These are phyloP conservation scores for Lactarius hatsudake DNA, from an alignment of 768 basidiomycete species.

Conservation along the genomic window DNA sequence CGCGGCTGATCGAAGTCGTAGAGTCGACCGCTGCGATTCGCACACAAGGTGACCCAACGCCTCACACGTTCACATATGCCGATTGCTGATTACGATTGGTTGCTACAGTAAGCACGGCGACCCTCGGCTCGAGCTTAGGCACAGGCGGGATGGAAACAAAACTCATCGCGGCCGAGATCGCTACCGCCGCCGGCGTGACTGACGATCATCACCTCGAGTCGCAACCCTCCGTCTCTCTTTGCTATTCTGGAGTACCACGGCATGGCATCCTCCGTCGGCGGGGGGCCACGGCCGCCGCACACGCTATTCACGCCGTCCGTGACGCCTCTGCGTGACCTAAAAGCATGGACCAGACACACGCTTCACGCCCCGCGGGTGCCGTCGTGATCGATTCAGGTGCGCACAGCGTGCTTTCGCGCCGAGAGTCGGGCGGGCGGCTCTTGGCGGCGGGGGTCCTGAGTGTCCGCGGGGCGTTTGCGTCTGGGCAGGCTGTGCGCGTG, in stretches of 20 bases:
- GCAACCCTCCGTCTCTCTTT: conserved; percentile 69
- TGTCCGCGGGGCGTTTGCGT: conserved; percentile 86
- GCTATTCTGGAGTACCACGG: conserved; percentile 77
- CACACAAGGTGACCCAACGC: conserved; percentile 55
- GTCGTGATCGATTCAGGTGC: conserved; percentile 90
- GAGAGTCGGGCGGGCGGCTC: conserved; percentile 86
- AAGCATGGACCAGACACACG: conserved; percentile 97
- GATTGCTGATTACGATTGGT: neutral
- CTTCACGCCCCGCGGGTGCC: conserved; percentile 83
- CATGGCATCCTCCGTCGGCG: conserved; percentile 19
- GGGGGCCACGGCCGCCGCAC: conserved; percentile 63
- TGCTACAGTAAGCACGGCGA: conserved; percentile 79
- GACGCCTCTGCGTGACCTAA: conserved; percentile 77
- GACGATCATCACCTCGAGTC: conserved; percentile 87
- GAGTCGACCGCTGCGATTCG: conserved; percentile 80
- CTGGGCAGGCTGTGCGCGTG: conserved; percentile 90
- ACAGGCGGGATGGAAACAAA: conserved; percentile 99
- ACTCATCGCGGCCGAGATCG: conserved; percentile 96
- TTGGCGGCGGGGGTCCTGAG: conserved; percentile 90
- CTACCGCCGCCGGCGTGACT: conserved; percentile 92
- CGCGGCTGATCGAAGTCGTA: conserved; percentile 79
- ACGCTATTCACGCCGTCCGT: conserved; percentile 80
- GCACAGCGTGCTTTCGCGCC: conserved; percentile 75
- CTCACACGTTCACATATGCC: conserved; percentile 14
- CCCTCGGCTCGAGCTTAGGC: conserved; percentile 88